These are phyloP conservation scores for Aciculosporium take DNA, from an alignment of 2,329 filamentous ascomycete species.

Conservation along the genomic window DNA sequence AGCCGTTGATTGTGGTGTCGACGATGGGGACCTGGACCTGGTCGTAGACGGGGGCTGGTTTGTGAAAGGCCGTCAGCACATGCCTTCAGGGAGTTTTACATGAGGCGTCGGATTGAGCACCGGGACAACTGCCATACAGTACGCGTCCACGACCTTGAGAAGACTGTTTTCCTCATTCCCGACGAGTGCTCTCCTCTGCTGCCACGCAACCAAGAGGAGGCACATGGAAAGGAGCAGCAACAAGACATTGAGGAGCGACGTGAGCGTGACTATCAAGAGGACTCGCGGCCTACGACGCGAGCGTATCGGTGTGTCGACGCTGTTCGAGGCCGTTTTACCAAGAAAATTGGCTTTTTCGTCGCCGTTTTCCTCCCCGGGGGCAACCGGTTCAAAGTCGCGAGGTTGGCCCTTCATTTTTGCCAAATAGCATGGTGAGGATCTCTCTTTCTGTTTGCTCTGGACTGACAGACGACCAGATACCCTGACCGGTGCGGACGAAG, in stretches of 20 bases:
- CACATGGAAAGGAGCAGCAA: not conserved
- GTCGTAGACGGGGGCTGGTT: conserved; percentile 2
- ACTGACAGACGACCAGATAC: too few species aligned
- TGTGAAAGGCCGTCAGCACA: too few species aligned
- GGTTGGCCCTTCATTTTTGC: too few species aligned
- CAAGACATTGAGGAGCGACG: not conserved
- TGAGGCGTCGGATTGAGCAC: too few species aligned
- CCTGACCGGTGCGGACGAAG: too few species aligned
- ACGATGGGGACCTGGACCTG: not conserved
- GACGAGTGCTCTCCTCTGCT: not conserved
- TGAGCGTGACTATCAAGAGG: not conserved
- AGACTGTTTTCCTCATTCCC: not conserved
- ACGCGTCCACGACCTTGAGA: not conserved
- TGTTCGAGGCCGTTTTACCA: not conserved
- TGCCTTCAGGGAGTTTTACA: too few species aligned
- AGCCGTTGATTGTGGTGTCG: not conserved
- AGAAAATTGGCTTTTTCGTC: too few species aligned
- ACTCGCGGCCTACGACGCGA: not conserved
- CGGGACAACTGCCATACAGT: not conserved
- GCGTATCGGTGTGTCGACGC: not conserved
- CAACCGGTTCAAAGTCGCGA: too few species aligned
- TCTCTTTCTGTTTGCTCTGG: too few species aligned
- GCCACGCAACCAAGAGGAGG: not conserved
- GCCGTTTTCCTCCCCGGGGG: too few species aligned
- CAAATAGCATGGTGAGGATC: too few species aligned